A percentile compares a stretch with the other conserved stretches of the same genome.
Conservation (phyloP, 192 early-diverging fungal species). For the Gigaspora rosea region DNA sequence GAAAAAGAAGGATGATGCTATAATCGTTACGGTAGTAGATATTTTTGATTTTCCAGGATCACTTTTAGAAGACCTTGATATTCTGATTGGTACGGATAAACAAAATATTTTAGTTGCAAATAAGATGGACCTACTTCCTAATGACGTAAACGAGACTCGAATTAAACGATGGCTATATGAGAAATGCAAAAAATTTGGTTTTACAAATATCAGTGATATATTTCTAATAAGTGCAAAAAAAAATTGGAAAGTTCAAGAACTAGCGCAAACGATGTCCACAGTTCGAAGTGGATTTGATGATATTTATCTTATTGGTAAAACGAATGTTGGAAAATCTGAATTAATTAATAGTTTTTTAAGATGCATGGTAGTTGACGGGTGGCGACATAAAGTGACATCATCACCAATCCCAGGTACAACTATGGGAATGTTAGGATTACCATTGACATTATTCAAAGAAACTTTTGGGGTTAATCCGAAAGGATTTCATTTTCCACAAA, state of each 20-base stretch:
- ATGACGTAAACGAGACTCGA: conserved; percentile 47
- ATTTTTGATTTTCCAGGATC: conserved; percentile 70
- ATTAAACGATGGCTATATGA: conserved; percentile 55
- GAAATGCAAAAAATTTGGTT: conserved; percentile 26
- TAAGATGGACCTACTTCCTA: conserved; percentile 71
- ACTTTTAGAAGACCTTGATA: conserved; percentile 48
- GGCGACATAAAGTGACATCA: conserved; percentile 55
- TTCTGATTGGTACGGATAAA: conserved; percentile 51
- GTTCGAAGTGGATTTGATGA: conserved; percentile 49
- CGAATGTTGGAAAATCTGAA: conserved; percentile 80
- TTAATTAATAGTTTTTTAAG: conserved; percentile 67
- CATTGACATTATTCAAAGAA: conserved; percentile 55
- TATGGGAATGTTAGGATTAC: conserved; percentile 61
- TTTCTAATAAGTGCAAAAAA: conserved; percentile 64
- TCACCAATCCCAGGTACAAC: conserved; percentile 75
- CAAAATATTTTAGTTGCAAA: conserved; percentile 63
- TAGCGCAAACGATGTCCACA: conserved; percentile 48
- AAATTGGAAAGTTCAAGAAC: conserved; percentile 52
- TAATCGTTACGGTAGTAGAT: conserved; percentile 66
- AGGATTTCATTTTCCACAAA: conserved; percentile 32
- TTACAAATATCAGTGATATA: conserved; percentile 43
- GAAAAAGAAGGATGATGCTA: conserved; percentile 49
- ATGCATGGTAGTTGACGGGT: conserved; percentile 46
- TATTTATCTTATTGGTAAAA: conserved; percentile 71
- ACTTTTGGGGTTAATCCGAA: conserved; percentile 35